Base-by-base conservation (phyloP, 2,329 filamentous ascomycete genomes). In the Lachnellula occidentalis region DNA sequence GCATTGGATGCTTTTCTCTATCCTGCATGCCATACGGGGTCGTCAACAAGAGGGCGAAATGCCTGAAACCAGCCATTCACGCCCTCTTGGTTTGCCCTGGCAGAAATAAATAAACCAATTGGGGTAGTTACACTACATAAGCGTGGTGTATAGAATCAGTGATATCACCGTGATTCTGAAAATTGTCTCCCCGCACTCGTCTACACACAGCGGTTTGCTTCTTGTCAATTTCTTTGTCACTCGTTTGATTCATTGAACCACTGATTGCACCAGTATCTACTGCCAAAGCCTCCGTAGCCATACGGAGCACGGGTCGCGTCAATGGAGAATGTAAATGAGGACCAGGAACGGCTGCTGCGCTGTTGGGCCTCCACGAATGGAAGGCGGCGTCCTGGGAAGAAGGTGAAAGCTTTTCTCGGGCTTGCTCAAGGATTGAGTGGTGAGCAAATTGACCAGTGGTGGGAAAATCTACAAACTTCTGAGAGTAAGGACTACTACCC, bases 391-490 rank as follows among this genome's bases (percentile, higher is more conserved):
- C 47, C 47, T n/a, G 36, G 45, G 15, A 48, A 56, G 15, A 48
- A 42, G 4, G 49, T 36, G 21, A 54, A 58, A 36, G 50, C 31
- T 1, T 60, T 60, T 45, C 50, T 61, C 4, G 31, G 43, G 14
- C 48, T 19, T 6, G 53, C 58, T 41, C 58, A 55, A 36, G 58
- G 59, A 21, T 53, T 63, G 15, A 51, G 54, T 39, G 50, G 51
- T 15, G 57, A 57, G 14, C 56, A 60, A 34, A 60, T 62, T 45
- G 54, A 60, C 27, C 22, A 24, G 9, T 63, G 61, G 59, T 63
- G 54, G 45, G 45, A 48, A 5, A 54, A 48, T 42, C n/a, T 34
- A 17, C 50, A 48, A 31, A n/a, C 36, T 6, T 24, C 36, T 8
- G 41, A 45, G 22, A 12, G 57, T 57, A 34, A 52, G 53, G 27